Conservation (phyloP, 2,329 filamentous ascomycete genomes). For the Colletotrichum sp. region DNA sequence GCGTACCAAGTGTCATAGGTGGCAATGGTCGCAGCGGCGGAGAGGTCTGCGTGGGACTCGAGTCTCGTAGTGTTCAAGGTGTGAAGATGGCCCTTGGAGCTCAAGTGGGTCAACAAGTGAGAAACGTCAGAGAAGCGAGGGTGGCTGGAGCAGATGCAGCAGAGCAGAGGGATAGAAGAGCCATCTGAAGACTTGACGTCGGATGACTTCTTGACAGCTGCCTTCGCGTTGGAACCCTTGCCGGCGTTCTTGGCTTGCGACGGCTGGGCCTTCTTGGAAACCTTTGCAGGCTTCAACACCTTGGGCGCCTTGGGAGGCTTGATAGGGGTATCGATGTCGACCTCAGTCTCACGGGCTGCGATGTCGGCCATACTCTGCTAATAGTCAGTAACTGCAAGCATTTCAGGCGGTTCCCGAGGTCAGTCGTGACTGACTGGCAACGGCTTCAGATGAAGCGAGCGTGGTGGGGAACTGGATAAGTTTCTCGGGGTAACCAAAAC, state of each 20-base stretch:
- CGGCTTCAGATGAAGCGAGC: constrained; percentile 2
- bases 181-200: constrained; percentile 11
- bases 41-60: constrained; percentile 68
- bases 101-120: constrained; percentile 89
- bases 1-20: constrained; percentile 82
- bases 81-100: constrained; percentile 90
- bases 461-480: background rate
- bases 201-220: constrained; percentile 17
- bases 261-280: background rate
- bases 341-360: constrained; percentile 7
- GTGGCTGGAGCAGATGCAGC: constrained; percentile 81
- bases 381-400: constrained; percentile 13
- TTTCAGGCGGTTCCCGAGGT: background rate
- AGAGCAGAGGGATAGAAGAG: constrained; percentile 70
- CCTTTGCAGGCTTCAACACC: background rate
- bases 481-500: constrained; percentile 12
- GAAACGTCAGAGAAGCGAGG: constrained; percentile 89
- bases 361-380: constrained; percentile 41
- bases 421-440: constrained; percentile 15
- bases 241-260: background rate
- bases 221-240: constrained; percentile 20
- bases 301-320: background rate
- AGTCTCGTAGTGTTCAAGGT: constrained; percentile 84
- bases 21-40: constrained; percentile 66
- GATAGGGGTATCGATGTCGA: background rate